phyloP scores from a whole-genome alignment of 1,284 basidiomycete genomes.

The Mycena sp. region DNA sequence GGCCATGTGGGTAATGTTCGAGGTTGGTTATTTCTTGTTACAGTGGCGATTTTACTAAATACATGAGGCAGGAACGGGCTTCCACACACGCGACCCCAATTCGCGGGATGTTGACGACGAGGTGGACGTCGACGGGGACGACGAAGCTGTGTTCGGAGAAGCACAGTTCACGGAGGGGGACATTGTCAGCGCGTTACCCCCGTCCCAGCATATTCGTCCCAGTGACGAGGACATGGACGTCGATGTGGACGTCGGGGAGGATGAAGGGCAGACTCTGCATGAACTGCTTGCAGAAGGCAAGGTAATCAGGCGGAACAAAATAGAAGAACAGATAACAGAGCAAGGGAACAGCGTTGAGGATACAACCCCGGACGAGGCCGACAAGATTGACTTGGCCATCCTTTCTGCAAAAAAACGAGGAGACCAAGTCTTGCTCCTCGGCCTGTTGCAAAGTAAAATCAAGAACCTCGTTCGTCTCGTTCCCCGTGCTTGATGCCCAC shows the following conservation, averaged over 20 bases:
- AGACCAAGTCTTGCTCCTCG: conserved; percentile 57
- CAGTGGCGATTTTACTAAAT: too few relatives aligned
- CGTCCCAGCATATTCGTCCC: conserved; percentile 24
- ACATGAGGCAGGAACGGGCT: conserved; percentile 61
- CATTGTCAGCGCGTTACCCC: conserved; percentile 52
- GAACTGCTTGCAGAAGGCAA: conserved; percentile 64
- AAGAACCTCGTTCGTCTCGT: conserved; percentile 58
- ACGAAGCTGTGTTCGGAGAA: conserved; percentile 69
- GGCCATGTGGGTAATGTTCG: conserved; percentile 53
- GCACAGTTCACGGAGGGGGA: conserved; percentile 81
- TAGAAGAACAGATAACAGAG: conserved; percentile 32
- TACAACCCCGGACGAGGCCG: conserved; percentile 54
- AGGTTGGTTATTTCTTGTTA: conserved; percentile 42
- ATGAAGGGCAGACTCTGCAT: conserved; percentile 52
- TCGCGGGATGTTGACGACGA: conserved; percentile 78
- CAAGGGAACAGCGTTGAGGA: conserved; percentile 54
- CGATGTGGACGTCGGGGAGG: conserved; percentile 50
- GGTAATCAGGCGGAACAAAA: conserved; percentile 42
- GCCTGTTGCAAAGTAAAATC: conserved; percentile 69
- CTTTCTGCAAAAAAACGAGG: conserved; percentile 56
- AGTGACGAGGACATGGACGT: conserved; percentile 50
- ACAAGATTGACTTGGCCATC: conserved; percentile 60
- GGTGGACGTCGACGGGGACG: conserved; percentile 81
- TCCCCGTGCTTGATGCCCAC: background rate
- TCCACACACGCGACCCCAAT: conserved; percentile 64